Percentiles rank a stretch among this genome's conserved stretches.
These are phyloP conservation scores for Fusarium phyllophilum DNA, from an alignment of 2,329 filamentous ascomycete genomes.

Conservation along the genomic window DNA sequence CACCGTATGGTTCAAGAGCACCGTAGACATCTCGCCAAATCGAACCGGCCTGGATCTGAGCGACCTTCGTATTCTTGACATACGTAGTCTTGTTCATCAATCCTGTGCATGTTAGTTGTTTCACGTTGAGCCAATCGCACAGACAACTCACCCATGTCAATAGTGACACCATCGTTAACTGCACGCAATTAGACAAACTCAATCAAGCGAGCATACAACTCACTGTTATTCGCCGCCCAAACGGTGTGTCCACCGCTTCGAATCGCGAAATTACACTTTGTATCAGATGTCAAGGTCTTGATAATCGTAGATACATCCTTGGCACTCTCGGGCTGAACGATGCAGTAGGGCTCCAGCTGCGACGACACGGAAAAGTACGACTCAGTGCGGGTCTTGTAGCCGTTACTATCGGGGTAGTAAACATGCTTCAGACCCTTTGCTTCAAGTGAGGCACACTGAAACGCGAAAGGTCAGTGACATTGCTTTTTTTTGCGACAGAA, in stretches of 20 bases:
- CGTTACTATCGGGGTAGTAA: conserved; percentile 6
- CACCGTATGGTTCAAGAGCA: conserved; percentile 5
- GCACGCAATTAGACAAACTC: background rate
- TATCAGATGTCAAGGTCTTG: background rate
- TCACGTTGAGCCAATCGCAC: background rate
- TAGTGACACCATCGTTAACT: conserved; percentile 17
- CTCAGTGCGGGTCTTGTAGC: conserved; percentile 28
- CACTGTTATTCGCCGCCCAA: conserved; percentile 20
- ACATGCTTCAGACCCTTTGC: conserved; percentile 22
- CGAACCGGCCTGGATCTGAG: conserved; percentile 1
- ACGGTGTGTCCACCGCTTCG: conserved; percentile 16
- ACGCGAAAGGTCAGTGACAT: background rate
- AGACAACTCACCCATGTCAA: conserved; percentile 5
- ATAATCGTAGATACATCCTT: conserved; percentile 38
- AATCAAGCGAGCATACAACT: background rate
- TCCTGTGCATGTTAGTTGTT: background rate
- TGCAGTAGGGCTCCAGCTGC: conserved; percentile 36
- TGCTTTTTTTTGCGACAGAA: background rate
- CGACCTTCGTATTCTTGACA: conserved; percentile 7
- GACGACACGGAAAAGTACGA: conserved; percentile 42
- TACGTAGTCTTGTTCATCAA: conserved; percentile 22
- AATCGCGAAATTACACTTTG: conserved; percentile 10
- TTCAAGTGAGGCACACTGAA: conserved; percentile 21
- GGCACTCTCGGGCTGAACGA: conserved; percentile 37
- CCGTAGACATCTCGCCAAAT: conserved; percentile 17